Evolutionary conservation across 2,329 filamentous ascomycete species (phyloP).

Genomic region (Ascomycota sp.): DNA sequence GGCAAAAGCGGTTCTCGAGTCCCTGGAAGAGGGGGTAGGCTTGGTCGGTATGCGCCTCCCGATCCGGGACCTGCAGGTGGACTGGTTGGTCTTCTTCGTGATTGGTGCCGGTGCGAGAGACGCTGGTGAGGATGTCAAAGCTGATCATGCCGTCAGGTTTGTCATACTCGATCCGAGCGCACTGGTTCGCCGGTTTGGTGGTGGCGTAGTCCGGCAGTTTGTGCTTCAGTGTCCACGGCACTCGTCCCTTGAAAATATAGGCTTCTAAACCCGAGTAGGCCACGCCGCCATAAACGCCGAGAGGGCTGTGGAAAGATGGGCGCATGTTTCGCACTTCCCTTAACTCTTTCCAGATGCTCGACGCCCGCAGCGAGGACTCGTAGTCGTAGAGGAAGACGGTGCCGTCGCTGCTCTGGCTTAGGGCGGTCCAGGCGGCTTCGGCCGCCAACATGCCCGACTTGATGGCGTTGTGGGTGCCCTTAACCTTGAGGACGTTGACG

Average conservation of each 20-base stretch:
- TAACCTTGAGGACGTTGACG: conserved; percentile 94
- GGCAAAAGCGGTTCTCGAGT: conserved; percentile 89
- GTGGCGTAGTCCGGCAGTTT: conserved; percentile 54
- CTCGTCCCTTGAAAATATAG: conserved; percentile 63
- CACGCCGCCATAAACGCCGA: conserved; percentile 78
- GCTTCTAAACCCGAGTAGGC: conserved; percentile 87
- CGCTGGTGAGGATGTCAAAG: conserved; percentile 91
- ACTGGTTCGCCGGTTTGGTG: conserved; percentile 63
- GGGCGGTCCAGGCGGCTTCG: conserved; percentile 67
- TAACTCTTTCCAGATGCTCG: conserved; percentile 82
- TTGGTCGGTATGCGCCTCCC: conserved; percentile 70
- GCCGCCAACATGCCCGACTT: conserved; percentile 92
- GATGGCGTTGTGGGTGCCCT: conserved; percentile 96
- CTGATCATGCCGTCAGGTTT: conserved; percentile 91
- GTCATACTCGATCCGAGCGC: conserved; percentile 79
- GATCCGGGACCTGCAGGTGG: conserved; percentile 85
- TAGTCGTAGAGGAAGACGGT: conserved; percentile 89
- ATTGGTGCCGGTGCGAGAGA: conserved; percentile 88
- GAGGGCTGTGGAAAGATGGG: conserved; percentile 72
- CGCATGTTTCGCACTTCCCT: conserved; percentile 95
- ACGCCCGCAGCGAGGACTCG: conserved; percentile 70
- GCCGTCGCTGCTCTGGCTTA: conserved; percentile 35
- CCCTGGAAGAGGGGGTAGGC: conserved; percentile 81
- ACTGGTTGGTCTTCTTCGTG: conserved; percentile 98
- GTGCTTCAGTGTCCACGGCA: conserved; percentile 86